Evolutionary conservation across 225 moss, liverwort and hornwort genomes (phyloP), one percentile per base, ranked within the genome.

Genomic region (Bryoerythrophyllum caledonicum): DNA sequence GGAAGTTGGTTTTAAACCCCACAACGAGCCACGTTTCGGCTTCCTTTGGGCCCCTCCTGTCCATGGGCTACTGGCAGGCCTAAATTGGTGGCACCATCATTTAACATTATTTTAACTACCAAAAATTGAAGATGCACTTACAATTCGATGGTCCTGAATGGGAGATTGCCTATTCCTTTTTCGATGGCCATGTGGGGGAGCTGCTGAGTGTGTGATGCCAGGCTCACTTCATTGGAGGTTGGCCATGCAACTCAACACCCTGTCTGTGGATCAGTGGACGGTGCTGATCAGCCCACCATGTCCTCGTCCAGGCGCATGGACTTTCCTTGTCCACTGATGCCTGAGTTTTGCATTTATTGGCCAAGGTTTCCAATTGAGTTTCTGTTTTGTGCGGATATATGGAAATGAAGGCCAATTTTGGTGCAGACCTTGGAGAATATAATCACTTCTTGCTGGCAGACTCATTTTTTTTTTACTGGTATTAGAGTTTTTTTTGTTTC

Each of bases 1-100:
- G 44, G 32, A 32, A 32, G 32, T 57, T 65, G 2, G 21, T 0
- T 44, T 57, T 10, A 16, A 65, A 30, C 56, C 75, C 74, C 66
- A 44, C 56, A 66, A 15, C 44, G 10, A 2, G 55, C 75, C 75
- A 66, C 56, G 75, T 44, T 66, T n/a, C n/a, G 3, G 3, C 54
- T 21, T 23, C 4, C 1, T 70, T 13, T 5, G 10, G 38, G 24
- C 15, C n/a, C 7, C 20, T 3, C 4, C 15, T 34, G 16, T 6
- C 24, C 24, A 8, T 32, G 0, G 30, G 30, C 21, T 4, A 2
- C 5, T 48, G 23, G 72, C 0, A 4, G 61, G 6, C 1, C 48
- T 19, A 49, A 49, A 49, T 49, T 5, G 1, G n/a, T n/a, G 44
- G 43, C 43, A 43, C 15, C 4, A 15, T 13, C 14, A 0, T 15